phyloP scores from a whole-genome alignment of 2,329 filamentous ascomycete species.

The Calonectria pseudoturangicola region DNA sequence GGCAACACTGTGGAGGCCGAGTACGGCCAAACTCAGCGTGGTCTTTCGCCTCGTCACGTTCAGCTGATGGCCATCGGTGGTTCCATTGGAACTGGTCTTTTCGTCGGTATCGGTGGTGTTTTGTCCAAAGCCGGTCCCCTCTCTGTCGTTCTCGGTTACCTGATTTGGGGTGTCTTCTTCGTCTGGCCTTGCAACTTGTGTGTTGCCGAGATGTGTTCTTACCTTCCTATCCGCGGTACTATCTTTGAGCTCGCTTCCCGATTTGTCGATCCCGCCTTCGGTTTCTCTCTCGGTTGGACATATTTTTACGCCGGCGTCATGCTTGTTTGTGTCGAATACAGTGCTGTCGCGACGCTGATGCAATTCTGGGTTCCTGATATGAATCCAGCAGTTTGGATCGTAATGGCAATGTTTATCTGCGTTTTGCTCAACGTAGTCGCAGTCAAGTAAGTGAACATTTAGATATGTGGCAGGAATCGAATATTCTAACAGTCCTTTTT shows the following conservation, averaged over 20 bases:
- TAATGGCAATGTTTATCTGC: constrained; percentile 67
- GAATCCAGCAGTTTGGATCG: constrained; percentile 70
- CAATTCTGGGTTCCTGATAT: constrained; percentile 65
- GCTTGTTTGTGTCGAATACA: constrained; percentile 67
- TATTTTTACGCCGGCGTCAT: constrained; percentile 69
- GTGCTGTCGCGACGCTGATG: constrained; percentile 66
- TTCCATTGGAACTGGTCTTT: constrained; percentile 67
- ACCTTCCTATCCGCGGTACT: constrained; percentile 71
- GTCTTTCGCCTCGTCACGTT: constrained; percentile 64
- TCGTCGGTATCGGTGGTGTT: constrained; percentile 66
- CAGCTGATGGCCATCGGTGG: constrained; percentile 71
- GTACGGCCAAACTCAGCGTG: constrained; percentile 59
- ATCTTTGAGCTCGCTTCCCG: constrained; percentile 73
- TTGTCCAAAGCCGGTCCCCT: constrained; percentile 65
- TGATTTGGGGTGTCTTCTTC: constrained; percentile 66
- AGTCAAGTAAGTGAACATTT: constrained; percentile 62
- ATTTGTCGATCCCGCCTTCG: constrained; percentile 74
- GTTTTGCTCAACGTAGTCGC: constrained; percentile 68
- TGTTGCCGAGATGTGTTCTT: constrained; percentile 75
- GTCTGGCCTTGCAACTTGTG: constrained; percentile 67
- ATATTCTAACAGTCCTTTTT: constrained; percentile 12
- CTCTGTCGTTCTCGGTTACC: constrained; percentile 66
- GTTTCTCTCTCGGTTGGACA: constrained; percentile 73
- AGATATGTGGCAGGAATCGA: too few relatives aligned
- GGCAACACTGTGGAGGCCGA: constrained; percentile 50